Evolutionary conservation across 2,329 filamentous ascomycete species (phyloP), one percentile per base, ranked within the genome.

Genomic region (Didymella keratinophila): DNA sequence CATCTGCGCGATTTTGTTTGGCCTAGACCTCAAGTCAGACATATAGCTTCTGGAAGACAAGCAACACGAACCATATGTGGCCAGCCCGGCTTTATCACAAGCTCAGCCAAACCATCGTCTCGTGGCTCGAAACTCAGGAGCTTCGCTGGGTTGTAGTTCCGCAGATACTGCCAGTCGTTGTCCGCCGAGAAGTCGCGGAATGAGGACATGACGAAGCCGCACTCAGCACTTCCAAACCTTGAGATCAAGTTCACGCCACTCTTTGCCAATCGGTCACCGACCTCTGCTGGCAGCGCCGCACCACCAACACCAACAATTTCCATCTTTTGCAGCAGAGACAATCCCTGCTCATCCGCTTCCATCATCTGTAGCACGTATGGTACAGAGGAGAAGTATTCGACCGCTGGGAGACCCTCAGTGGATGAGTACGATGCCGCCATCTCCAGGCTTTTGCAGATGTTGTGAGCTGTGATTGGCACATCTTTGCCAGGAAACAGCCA

Each of bases 281-380:
- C 72, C 9, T 80, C 71, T 3, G 71, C 60, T 2, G 85, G 81
- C 1, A 89, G 69, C 4, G 86, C 83, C 11, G 87, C 86, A 6
- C 87, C 87, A 2, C 87, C 87, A 0, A 89, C 85, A 7, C 86
- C 86, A 0, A 89, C 86, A 14, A 89, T 79, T 4, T 84, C 80
- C 85, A 89, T 87, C 0, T 62, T 66, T 37, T 67, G 67, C 20
- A 62, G 76, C 4, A 97, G 86, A 67, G 89, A 82, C 2, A 98
- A 83, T 49, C 90, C 93, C 78, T 95, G 91, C 78, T 96, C 92
- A 68, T 92, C 96, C 11, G 93, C 89, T 69, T 89, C 85, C 90
- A 99, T 96, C 65, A 98, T 85, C 46, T 92, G 92, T 73, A 90
- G 84, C 34, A 98, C 93, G 72, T 94, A 98, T 8, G 91, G 91